These are phyloP conservation scores for Phlyctochytrium arcticum DNA, from an alignment of 192 early-diverging fungal genomes.

Conservation along the genomic window DNA sequence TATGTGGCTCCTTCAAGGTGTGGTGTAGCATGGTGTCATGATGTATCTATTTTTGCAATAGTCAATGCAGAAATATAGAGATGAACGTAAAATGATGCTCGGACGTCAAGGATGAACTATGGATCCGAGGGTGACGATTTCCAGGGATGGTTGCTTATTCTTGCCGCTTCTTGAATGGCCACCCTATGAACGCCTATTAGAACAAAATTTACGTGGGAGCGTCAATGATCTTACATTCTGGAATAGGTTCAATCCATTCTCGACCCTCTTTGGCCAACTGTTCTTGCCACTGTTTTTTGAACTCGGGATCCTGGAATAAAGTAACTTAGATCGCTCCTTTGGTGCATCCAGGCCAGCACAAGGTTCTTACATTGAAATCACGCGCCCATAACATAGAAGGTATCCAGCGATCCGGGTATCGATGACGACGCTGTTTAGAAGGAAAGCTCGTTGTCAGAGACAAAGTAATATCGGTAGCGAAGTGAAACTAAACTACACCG, in stretches of 20 bases:
- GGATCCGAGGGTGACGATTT: too few relatives aligned
- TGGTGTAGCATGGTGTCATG: too few relatives aligned
- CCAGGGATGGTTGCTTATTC: too few relatives aligned
- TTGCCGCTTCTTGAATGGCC: slow-evolving; percentile 25
- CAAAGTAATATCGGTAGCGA: neutral
- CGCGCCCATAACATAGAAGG: slow-evolving; percentile 54
- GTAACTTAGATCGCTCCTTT: neutral
- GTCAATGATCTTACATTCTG: slow-evolving; percentile 21
- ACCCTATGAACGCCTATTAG: slow-evolving; percentile 2
- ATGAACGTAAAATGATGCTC: too few relatives aligned
- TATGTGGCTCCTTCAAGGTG: too few relatives aligned
- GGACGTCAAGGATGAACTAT: too few relatives aligned
- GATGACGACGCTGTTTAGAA: slow-evolving; percentile 39
- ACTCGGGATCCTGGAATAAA: slow-evolving; percentile 36
- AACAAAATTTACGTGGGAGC: neutral
- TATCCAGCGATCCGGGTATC: slow-evolving; percentile 52
- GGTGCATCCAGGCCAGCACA: neutral
- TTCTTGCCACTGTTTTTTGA: slow-evolving; percentile 43
- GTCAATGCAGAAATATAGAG: too few relatives aligned
- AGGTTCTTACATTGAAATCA: slow-evolving; percentile 47
- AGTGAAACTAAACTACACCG: neutral
- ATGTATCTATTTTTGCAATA: too few relatives aligned
- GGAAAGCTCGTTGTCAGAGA: neutral
- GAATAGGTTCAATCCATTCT: slow-evolving; percentile 56
- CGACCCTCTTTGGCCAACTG: slow-evolving; percentile 48